Evolutionary conservation across 192 early-diverging fungal genomes (phyloP), one percentile per base, ranked within the genome.

Genomic region (Coemansia sp.): DNA sequence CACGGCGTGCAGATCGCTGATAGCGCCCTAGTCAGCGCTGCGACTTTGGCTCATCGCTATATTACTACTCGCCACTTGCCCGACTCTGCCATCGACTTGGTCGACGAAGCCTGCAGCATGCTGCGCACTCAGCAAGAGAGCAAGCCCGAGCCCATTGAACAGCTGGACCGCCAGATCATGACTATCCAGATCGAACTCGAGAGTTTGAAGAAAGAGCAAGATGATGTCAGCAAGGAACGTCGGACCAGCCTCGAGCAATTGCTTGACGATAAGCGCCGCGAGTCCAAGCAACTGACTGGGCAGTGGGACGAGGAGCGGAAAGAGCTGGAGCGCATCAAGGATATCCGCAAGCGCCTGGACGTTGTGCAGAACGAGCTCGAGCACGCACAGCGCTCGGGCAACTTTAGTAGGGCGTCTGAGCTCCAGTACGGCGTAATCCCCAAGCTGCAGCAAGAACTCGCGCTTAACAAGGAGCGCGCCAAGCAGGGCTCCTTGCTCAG

Each of bases 71-170:
- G 91, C 2, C 91, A 89, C 69, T 73, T 93, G 49, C 92, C 92
- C 1, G 92, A 94, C 79, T 93, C 93, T 58, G 92, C 92, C 16
- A 94, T 94, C 64, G 92, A 94, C 75, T 70, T 94, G 27, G 83
- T 94, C 6, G 92, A 94, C 61, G 92, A 94, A 76, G 91, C 92
- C 2, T 94, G 92, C 58, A 89, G 89, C 33, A 92, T 90, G 70
- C 82, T 94, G 60, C 74, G 91, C 61, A 82, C 90, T 9, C 91
- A 94, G 68, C 91, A 92, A 66, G 92, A 93, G 70, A 90, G 89
- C 78, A 91, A 92, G 66, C 92, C 92, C 6, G 92, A 94, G 68
- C 83, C 83, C 8, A 85, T 94, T 38, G 92, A 93, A 73, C 89
- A 87, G 63, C 73, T 91, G 34, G 92, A 93, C 33, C 85, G 92